Evolutionary conservation across 768 basidiomycete genomes (phyloP), one percentile per base, ranked within the genome.

Genomic region (Melanogaster broomeanus): DNA sequence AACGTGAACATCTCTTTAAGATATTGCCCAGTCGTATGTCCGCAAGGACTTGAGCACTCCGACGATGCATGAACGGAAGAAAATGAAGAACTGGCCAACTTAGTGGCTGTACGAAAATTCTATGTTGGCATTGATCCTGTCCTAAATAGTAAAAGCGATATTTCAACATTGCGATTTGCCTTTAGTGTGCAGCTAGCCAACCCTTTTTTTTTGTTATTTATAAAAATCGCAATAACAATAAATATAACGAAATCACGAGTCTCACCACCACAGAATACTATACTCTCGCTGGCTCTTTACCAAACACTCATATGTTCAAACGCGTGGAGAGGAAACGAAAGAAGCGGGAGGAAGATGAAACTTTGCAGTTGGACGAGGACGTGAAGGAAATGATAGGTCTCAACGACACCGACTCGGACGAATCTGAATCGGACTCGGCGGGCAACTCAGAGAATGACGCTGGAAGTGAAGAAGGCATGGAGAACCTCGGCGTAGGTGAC

Each of bases 351-450:
- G 74, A 84, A 56, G 86, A 87, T 54, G 84, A 85, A 64, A 78
- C 81, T 45, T 75, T 86, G 31, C 85, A 82, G 0, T 58, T 87
- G 6, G 81, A 87, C 51, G 79, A 77, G 30, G 84, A 84, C n/a
- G 73, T 75, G 72, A 87, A 78, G 61, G 81, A 81, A 42, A 62
- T 82, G 31, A 69, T 89, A 12, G 88, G 87, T 22, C 63, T 90
- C 55, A 76, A 88, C 37, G 85, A 90, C 57, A 87, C 87, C 1
- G 86, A 90, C 66, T 87, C 87, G 27, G 85, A 87, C 42, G 88
- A 88, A 69, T 65, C 78, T 61, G 77, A 77, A 12, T 81, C 82
- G 9, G 73, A 72, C 47, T 77, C 77, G 19, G 82, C 60, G 47
- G 61, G 47, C 59, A 12, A 72, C 45, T 65, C 66, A 9, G 74